Evolutionary conservation across 2,329 filamentous ascomycete genomes (phyloP).

Genomic region (Pseudocercospora vitis): DNA sequence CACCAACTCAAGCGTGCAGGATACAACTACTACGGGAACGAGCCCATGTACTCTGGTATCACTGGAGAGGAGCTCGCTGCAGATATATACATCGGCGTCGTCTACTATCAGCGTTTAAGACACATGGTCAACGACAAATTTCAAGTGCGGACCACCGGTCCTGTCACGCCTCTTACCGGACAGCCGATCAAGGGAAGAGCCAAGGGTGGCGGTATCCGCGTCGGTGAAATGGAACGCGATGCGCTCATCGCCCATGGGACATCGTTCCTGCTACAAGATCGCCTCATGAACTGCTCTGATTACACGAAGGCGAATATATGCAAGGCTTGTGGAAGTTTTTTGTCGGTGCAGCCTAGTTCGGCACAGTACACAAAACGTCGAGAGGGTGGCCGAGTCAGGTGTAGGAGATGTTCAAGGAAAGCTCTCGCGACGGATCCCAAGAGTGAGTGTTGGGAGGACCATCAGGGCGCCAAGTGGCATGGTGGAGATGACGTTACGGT

Average conservation of each 20-base stretch:
- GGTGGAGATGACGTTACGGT: conserved; percentile 89
- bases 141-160: conserved; percentile 94
- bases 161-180: conserved; percentile 83
- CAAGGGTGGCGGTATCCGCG: conserved; percentile 95
- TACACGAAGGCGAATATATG: conserved; percentile 89
- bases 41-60: conserved; percentile 97
- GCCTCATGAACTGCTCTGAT: conserved; percentile 95
- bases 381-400: conserved; percentile 37
- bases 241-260: conserved; percentile 92
- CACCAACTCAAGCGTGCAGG: conserved; percentile 93
- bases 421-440: conserved; percentile 33
- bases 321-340: conserved; percentile 82
- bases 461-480: conserved; percentile 76
- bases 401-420: conserved; percentile 39
- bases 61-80: conserved; percentile 91
- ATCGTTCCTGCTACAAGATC: conserved; percentile 90
- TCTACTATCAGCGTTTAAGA: conserved; percentile 95
- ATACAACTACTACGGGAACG: conserved; percentile 97
- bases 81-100: conserved; percentile 94
- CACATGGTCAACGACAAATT: conserved; percentile 99
- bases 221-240: conserved; percentile 98
- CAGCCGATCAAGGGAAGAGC: conserved; percentile 97
- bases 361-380: conserved; percentile 38
- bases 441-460: conserved; percentile 83
- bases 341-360: conserved; percentile 80